A percentile compares a stretch with the other conserved stretches of the same genome.
phyloP scores from a whole-genome alignment of 23 red algal genomes.

The Gracilaria gracilis region DNA sequence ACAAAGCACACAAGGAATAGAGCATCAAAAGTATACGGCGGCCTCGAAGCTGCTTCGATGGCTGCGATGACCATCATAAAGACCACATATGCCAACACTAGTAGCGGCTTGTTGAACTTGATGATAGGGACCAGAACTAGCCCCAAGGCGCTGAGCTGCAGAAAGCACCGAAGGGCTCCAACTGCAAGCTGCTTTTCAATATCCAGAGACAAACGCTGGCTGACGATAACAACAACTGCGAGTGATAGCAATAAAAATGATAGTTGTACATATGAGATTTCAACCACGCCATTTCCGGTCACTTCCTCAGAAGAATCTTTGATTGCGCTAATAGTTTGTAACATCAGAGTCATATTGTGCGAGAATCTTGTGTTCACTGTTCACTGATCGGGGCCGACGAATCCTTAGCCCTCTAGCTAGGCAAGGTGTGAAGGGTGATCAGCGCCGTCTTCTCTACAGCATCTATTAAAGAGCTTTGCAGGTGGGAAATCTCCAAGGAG shows the following conservation, averaged over 20 bases:
- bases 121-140: slow-evolving; percentile 89
- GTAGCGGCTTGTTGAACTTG: slow-evolving; percentile 31
- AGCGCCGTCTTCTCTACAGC: no score
- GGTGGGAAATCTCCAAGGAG: no score
- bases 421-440: no score
- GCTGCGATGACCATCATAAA: slow-evolving; percentile 86
- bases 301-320: slow-evolving; percentile 11
- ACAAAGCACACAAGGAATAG: slow-evolving; percentile 58
- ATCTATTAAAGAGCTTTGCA: no score
- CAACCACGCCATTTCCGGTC: slow-evolving; percentile 42
- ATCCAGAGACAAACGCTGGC: slow-evolving; percentile 71
- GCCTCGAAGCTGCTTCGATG: slow-evolving; percentile 71
- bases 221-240: slow-evolving; percentile 22
- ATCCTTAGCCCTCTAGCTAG: no score
- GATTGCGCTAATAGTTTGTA: background rate
- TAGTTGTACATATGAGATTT: slow-evolving; percentile 36
- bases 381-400: background rate
- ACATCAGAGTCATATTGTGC: background rate
- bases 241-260: slow-evolving; percentile 25
- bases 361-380: no score
- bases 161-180: slow-evolving; percentile 69
- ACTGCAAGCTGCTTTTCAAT: slow-evolving; percentile 72
- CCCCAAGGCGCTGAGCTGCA: slow-evolving; percentile 84
- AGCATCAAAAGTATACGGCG: slow-evolving; percentile 54
- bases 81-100: slow-evolving; percentile 70